A percentile compares a stretch with the other conserved stretches of the same genome.
Evolutionary conservation across 768 basidiomycete species (phyloP).

Genomic region (Terana coerulea): DNA sequence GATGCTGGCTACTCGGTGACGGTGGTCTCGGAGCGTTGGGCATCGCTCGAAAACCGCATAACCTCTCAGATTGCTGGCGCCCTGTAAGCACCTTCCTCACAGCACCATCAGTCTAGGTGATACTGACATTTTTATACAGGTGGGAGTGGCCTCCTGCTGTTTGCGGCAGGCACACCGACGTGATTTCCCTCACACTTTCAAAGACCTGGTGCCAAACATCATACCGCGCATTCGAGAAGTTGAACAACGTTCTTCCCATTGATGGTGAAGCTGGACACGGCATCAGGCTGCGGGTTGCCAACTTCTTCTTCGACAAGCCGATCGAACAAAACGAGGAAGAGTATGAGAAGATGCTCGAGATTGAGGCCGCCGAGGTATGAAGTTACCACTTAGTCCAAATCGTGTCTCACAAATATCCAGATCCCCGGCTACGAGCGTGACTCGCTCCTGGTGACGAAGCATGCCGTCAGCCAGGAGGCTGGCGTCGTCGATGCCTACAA

Average conservation of each 20-base stretch:
- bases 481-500: slow-evolving; percentile 35
- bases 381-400: too few species aligned
- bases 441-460: slow-evolving; percentile 21
- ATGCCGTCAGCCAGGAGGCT: slow-evolving; percentile 25
- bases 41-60: slow-evolving; percentile 15
- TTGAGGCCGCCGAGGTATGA: slow-evolving; percentile 8
- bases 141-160: slow-evolving; percentile 39
- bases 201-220: slow-evolving; percentile 34
- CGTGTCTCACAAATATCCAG: slow-evolving; percentile 4
- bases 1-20: slow-evolving; percentile 35
- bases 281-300: slow-evolving; percentile 30
- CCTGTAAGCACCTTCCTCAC: slow-evolving; percentile 17
- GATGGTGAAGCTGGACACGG: slow-evolving; percentile 23
- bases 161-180: slow-evolving; percentile 35
- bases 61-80: slow-evolving; percentile 20
- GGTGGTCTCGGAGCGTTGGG: slow-evolving; percentile 24
- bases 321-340: slow-evolving; percentile 25
- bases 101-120: too few species aligned
- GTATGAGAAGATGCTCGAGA: slow-evolving; percentile 27
- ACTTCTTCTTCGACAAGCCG: slow-evolving; percentile 32
- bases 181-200: slow-evolving; percentile 30
- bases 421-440: slow-evolving; percentile 24
- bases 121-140: slow-evolving; percentile 15
- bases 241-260: slow-evolving; percentile 15
- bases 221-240: slow-evolving; percentile 29